Evolutionary conservation across 2,329 filamentous ascomycete genomes (phyloP).

Genomic region (Magnaporthiopsis poae): DNA sequence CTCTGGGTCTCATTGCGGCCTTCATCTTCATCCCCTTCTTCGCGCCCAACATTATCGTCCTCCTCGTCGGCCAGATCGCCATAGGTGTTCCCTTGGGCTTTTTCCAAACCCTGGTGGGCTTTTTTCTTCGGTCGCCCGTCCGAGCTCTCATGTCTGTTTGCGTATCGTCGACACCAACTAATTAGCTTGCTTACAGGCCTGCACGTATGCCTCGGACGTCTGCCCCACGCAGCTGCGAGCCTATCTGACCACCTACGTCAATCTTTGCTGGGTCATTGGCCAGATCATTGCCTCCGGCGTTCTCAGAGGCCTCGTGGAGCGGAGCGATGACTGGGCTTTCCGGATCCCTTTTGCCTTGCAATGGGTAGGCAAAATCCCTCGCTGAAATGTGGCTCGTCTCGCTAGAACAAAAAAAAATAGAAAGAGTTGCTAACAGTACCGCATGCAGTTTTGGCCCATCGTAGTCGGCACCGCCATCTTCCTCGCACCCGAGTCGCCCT

Average conservation of each 20-base stretch:
- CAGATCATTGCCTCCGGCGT: constrained; percentile 38
- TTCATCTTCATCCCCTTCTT: constrained; percentile 48
- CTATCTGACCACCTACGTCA: constrained; percentile 46
- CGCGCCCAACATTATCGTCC: constrained; percentile 33
- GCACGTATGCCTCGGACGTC: constrained; percentile 39
- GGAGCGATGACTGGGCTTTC: constrained; percentile 33
- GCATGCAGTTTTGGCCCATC: constrained; percentile 26
- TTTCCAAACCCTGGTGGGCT: constrained; percentile 6
- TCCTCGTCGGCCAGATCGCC: constrained; percentile 40
- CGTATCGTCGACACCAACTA: neutral
- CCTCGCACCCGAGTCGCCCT: constrained; percentile 39
- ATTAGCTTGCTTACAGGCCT: neutral
- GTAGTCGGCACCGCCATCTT: constrained; percentile 28
- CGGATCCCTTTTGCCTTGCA: constrained; percentile 38
- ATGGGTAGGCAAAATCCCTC: constrained; percentile 22
- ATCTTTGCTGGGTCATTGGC: constrained; percentile 49
- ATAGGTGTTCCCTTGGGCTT: constrained; percentile 11
- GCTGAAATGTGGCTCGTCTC: too few species aligned
- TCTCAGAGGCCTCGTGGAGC: constrained; percentile 24
- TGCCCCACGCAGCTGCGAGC: constrained; percentile 36
- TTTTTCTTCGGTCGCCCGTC: neutral
- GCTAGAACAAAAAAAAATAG: too few species aligned
- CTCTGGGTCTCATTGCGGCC: constrained; percentile 33
- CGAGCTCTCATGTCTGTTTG: neutral
- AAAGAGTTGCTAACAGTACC: neutral